Base-by-base conservation (phyloP, 2,329 filamentous ascomycete species). In the Apiospora arundinis region DNA sequence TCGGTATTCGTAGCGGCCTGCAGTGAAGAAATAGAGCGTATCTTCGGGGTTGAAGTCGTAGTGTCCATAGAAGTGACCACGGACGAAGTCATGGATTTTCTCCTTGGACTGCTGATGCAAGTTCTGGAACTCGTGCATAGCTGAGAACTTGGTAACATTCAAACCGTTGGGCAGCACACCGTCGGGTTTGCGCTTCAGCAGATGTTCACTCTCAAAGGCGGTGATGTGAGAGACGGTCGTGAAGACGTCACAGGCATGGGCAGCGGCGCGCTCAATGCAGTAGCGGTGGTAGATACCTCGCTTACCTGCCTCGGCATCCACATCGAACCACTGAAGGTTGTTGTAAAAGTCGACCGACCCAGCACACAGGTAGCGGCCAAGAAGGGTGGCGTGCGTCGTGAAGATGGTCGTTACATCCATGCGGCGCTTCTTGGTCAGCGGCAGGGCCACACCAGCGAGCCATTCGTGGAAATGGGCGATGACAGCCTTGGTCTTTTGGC, bases 311-410 rank as follows among this genome's bases (percentile, higher is more conserved):
- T 99, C 96, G 7, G 94, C 91, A 81, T 99, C 96, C 42, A 97
- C 95, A 80, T 99, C 95, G 80, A 99, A 98, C 85, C 91, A 93
- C 82, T 98, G 95, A 69, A 99, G 89, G 82, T 98, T 98, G 86
- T 98, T 99, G 89, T 99, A 99, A 81, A 99, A 98, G 81, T 99
- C 96, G 74, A 98, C 96, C 0, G 95, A 98, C 70, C 96, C 96
- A 69, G 96, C 96, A 81, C 96, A 98, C 67, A 98, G 93, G 80
- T 99, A 98, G 78, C 96, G 92, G 74, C 96, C 96, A 67, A 99
- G 90, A 14, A 99, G 89, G 7, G 96, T 98, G 32, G 96, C 96
- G 83, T 98, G 96, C 2, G 96, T 99, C 56, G 96, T 99, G 86
- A 98, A 98, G 81, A 98, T 98, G 76, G 96, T 98, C 23, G 96